Evolutionary conservation across 345 rosid genomes (phyloP).

Genomic region (Populus davidiana): DNA sequence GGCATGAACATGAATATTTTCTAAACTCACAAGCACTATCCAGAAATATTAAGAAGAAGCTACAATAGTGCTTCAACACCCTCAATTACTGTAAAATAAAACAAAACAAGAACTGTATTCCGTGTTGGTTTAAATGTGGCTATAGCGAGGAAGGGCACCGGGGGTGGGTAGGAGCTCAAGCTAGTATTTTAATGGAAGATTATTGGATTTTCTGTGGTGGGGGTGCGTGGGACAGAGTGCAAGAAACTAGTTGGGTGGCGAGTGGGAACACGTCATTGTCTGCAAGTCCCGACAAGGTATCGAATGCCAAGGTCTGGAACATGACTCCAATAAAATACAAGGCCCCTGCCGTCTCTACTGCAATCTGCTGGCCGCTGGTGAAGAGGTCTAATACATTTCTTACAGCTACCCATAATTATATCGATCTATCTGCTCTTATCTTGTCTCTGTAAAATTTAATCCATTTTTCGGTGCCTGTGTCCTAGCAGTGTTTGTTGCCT

Average conservation of each 20-base stretch:
- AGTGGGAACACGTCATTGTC: constrained; percentile 34
- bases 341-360: no score
- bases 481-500: neutral
- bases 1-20: no score
- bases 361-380: no score
- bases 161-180: no score
- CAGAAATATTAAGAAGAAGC: neutral
- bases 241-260: neutral
- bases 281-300: constrained; percentile 37
- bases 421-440: neutral
- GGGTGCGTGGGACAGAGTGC: constrained; percentile 6
- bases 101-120: no score
- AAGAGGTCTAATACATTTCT: no score
- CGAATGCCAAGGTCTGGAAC: constrained; percentile 14
- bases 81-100: neutral
- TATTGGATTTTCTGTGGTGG: neutral
- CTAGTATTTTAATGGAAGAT: neutral
- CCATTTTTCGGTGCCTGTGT: neutral
- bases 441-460: neutral
- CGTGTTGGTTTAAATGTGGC: neutral
- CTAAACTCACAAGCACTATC: no score
- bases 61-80: neutral
- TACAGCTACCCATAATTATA: neutral
- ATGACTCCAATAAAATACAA: neutral
- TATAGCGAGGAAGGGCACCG: neutral